A percentile compares a stretch with the other conserved stretches of the same genome.
Conservation (phyloP, 148 eudicot species). For the Vaccinium macrocarpon region DNA sequence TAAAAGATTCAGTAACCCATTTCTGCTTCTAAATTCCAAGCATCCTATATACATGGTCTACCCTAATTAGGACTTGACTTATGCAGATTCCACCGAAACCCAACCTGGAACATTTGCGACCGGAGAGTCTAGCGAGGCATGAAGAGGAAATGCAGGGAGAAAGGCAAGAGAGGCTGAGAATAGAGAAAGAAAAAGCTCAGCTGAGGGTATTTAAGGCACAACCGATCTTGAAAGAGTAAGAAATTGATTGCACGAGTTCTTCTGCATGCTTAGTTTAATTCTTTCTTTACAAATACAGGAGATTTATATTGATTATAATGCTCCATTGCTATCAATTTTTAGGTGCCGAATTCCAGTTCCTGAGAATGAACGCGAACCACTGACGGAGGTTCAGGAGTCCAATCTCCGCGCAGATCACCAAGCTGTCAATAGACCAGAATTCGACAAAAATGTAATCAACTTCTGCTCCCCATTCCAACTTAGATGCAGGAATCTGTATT, state of each 20-base stretch:
- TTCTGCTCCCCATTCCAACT: neutral
- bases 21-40: neutral
- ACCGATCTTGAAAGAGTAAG: conserved; percentile 76
- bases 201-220: conserved; percentile 84
- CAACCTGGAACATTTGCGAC: conserved; percentile 73
- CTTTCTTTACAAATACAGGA: neutral
- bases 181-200: conserved; percentile 72
- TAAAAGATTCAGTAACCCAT: neutral
- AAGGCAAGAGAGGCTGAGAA: conserved; percentile 69
- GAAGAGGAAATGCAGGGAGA: conserved; percentile 80
- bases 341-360: conserved; percentile 84
- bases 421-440: conserved; percentile 81
- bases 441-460: conserved; percentile 48
- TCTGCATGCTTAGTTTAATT: neutral
- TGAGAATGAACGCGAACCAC: conserved; percentile 74
- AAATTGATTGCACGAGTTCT: neutral
- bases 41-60: neutral
- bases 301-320: neutral
- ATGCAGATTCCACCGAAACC: conserved; percentile 87
- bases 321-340: conserved; percentile 4
- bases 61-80: neutral
- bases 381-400: conserved; percentile 78
- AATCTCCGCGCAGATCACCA: conserved; percentile 61
- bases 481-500: neutral
- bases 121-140: conserved; percentile 76